A percentile compares a stretch with the other conserved stretches of the same genome.
These are phyloP conservation scores for Venturia carpophila DNA, from an alignment of 2,329 filamentous ascomycete genomes.

Conservation along the genomic window DNA sequence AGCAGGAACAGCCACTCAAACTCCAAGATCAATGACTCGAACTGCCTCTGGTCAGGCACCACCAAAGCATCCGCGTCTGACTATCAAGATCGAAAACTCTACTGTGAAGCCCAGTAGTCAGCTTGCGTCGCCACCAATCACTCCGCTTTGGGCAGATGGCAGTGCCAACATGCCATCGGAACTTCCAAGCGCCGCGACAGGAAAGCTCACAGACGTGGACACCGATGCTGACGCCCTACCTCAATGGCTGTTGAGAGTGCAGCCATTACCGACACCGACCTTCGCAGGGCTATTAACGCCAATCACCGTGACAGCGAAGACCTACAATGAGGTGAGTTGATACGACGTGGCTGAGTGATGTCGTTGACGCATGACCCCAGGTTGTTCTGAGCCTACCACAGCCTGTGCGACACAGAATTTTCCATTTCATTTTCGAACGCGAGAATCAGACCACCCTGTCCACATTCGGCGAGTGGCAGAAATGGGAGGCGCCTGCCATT, in stretches of 20 bases:
- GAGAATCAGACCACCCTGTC: background rate
- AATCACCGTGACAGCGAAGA: background rate
- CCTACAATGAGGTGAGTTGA: conserved; percentile 7
- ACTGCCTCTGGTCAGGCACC: background rate
- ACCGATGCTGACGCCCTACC: background rate
- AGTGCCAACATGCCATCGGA: background rate
- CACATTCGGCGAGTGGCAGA: background rate
- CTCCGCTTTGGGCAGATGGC: background rate
- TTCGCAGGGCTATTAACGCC: background rate
- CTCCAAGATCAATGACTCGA: background rate
- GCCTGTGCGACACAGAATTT: background rate
- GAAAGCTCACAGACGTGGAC: too few relatives aligned
- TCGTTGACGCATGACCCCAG: background rate
- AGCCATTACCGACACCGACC: background rate
- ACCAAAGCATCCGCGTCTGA: background rate
- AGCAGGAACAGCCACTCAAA: background rate
- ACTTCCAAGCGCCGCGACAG: background rate
- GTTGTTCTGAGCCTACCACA: background rate
- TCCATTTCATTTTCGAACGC: background rate
- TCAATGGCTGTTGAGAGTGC: background rate
- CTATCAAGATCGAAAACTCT: background rate
- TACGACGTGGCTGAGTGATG: background rate
- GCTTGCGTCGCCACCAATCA: background rate
- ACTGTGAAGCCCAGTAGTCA: background rate
- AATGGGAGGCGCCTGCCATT: conserved; percentile 3